These are phyloP conservation scores for Vitis hybrid DNA, from an alignment of 177 flowering plant genomes.

Conservation along the genomic window DNA sequence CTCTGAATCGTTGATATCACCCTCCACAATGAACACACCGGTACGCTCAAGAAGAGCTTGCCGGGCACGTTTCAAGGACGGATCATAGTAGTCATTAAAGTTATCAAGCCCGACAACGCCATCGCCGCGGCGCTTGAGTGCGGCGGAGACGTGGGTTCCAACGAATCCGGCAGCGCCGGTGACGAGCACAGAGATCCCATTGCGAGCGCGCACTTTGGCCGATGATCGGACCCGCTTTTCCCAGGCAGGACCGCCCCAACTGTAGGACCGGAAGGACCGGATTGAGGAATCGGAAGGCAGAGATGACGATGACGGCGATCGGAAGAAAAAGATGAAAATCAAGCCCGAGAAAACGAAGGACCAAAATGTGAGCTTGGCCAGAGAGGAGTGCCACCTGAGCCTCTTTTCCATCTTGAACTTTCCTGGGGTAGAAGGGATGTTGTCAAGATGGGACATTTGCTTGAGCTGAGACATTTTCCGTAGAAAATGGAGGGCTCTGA, in stretches of 20 bases:
- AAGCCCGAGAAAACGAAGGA: constrained; percentile 49
- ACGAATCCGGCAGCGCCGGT: constrained; percentile 79
- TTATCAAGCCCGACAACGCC: constrained; percentile 71
- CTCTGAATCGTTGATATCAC: constrained; percentile 57
- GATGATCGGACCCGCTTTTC: constrained; percentile 54
- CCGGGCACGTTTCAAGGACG: constrained; percentile 51
- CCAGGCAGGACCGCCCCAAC: constrained; percentile 48
- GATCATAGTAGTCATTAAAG: constrained; percentile 63
- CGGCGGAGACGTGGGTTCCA: constrained; percentile 58
- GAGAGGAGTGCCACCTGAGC: constrained; percentile 46
- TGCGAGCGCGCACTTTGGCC: constrained; percentile 40
- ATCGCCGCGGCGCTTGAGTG: constrained; percentile 61
- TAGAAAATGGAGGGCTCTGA: constrained; percentile 1
- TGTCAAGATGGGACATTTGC: constrained; percentile 56
- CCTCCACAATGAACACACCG: constrained; percentile 63
- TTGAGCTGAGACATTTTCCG: constrained; percentile 53
- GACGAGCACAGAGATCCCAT: constrained; percentile 55
- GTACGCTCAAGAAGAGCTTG: constrained; percentile 49
- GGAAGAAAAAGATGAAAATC: constrained; percentile 53
- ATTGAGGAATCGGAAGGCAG: constrained; percentile 41
- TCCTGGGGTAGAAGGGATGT: constrained; percentile 73
- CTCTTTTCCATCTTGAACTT: constrained; percentile 82
- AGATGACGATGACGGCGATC: constrained; percentile 39
- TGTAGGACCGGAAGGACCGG: constrained; percentile 45
- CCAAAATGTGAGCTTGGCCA: constrained; percentile 65